These are phyloP conservation scores for Rhinocladiella similis DNA, from an alignment of 2,329 filamentous ascomycete species.

Conservation along the genomic window DNA sequence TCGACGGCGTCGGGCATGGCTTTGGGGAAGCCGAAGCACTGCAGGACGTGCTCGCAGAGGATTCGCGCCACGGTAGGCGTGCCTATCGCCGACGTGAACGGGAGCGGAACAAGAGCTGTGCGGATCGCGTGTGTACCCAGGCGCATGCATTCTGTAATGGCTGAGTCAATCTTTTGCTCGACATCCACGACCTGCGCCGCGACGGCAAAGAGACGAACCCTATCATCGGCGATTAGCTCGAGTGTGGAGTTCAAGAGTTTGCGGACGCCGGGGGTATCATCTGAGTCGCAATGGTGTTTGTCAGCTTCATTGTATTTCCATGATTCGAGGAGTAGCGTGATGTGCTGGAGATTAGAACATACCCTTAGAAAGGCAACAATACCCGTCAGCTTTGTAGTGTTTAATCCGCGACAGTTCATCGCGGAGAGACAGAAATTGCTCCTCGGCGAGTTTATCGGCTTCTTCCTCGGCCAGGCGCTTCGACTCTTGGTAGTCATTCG, in stretches of 20 bases:
- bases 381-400: constrained; percentile 29
- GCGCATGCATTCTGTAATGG: constrained; percentile 35
- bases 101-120: constrained; percentile 31
- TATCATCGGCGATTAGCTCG: constrained; percentile 35
- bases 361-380: constrained; percentile 29
- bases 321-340: not conserved
- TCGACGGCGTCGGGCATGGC: constrained; percentile 27
- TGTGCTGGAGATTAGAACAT: constrained; percentile 2
- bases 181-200: constrained; percentile 37
- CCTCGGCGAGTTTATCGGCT: constrained; percentile 22
- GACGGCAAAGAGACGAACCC: constrained; percentile 36
- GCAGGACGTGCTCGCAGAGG: constrained; percentile 29
- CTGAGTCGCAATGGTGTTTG: constrained; percentile 7
- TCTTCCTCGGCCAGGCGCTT: constrained; percentile 28
- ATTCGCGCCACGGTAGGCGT: constrained; percentile 29
- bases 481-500: constrained; percentile 29
- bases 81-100: constrained; percentile 28
- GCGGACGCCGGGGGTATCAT: constrained; percentile 34
- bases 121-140: constrained; percentile 33
- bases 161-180: constrained; percentile 38
- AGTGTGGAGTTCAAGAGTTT: constrained; percentile 33
- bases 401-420: constrained; percentile 26
- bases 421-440: constrained; percentile 26
- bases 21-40: constrained; percentile 29
- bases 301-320: constrained; percentile 1